A percentile compares a stretch with the other conserved stretches of the same genome.
Conservation (phyloP, 805 yeast species). For the Komagataella ulmi region DNA sequence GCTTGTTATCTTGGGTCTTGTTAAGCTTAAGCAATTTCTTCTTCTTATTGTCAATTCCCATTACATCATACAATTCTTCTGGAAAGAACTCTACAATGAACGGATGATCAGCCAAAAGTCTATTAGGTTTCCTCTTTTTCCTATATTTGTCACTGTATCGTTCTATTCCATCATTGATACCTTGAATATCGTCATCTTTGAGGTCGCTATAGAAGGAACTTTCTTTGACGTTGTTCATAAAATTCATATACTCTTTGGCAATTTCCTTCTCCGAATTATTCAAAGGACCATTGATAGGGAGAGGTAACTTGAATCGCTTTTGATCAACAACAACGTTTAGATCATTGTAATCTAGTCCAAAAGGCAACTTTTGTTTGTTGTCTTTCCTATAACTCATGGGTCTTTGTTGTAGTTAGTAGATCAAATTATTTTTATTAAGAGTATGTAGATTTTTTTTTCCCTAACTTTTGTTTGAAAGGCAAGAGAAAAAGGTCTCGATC, state of each 20-base stretch:
- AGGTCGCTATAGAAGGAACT: conserved; percentile 41
- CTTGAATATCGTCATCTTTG: conserved; percentile 4
- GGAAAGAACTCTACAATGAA: conserved; percentile 64
- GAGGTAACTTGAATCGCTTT: conserved; percentile 23
- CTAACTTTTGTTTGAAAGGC: not conserved
- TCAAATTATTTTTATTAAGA: not conserved
- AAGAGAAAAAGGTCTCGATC: not conserved
- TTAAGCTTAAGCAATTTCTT: conserved; percentile 33
- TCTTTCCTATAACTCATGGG: conserved; percentile 7
- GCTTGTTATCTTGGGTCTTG: conserved; percentile 21
- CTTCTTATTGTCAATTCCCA: conserved; percentile 50
- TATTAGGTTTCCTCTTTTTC: conserved; percentile 55
- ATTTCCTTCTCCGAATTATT: conserved; percentile 34
- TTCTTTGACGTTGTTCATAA: conserved; percentile 39
- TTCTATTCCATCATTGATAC: conserved; percentile 54
- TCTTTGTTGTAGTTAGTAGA: not conserved
- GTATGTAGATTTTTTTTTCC: not conserved
- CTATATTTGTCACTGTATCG: conserved; percentile 75
- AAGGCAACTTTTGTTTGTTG: conserved; percentile 32
- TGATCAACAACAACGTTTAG: conserved; percentile 25
- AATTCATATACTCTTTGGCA: conserved; percentile 42
- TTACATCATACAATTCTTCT: conserved; percentile 55
- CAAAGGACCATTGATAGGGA: conserved; percentile 56
- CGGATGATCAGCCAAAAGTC: conserved; percentile 69
- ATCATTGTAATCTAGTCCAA: conserved; percentile 60